Percentiles rank a stretch among this genome's conserved stretches.
phyloP scores from a whole-genome alignment of 2,329 filamentous ascomycete species.

The Teratosphaeria destructans region DNA sequence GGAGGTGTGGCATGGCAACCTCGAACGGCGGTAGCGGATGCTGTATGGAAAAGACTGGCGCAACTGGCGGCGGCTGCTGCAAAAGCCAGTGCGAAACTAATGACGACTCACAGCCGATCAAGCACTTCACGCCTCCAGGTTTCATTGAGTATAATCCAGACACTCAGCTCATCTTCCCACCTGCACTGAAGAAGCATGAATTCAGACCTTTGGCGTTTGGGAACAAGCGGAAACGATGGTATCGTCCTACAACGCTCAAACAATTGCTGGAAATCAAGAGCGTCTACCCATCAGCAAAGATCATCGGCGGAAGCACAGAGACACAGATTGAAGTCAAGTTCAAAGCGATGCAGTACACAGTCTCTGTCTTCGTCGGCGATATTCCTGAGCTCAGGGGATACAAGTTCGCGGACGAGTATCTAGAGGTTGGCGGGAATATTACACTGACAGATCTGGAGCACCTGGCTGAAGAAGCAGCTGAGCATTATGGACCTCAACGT shows the following conservation, averaged over 20 bases:
- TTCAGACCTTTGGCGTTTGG: conserved; percentile 77
- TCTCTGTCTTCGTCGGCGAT: conserved; percentile 86
- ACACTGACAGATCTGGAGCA: conserved; percentile 82
- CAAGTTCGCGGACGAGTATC: conserved; percentile 62
- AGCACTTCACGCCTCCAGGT: conserved; percentile 69
- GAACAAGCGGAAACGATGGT: conserved; percentile 92
- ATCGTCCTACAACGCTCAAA: conserved; percentile 72
- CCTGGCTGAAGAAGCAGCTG: conserved; percentile 68
- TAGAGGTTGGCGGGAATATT: conserved; percentile 92
- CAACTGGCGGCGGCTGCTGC: conserved; percentile 61
- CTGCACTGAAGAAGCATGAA: conserved; percentile 69
- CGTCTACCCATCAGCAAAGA: conserved; percentile 73
- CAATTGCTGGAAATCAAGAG: conserved; percentile 89
- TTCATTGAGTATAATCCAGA: conserved; percentile 93
- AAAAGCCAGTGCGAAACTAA: conserved; percentile 46
- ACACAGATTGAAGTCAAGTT: conserved; percentile 99
- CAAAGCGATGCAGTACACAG: conserved; percentile 82
- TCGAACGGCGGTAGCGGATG: conserved; percentile 55
- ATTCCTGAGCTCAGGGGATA: conserved; percentile 83
- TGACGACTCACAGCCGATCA: conserved; percentile 37
- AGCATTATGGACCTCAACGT: conserved; percentile 60
- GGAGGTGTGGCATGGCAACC: conserved; percentile 45
- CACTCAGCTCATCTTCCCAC: conserved; percentile 91
- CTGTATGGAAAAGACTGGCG: conserved; percentile 51
- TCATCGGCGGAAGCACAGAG: conserved; percentile 92